Evolutionary conservation across 345 rosid genomes (phyloP).

Genomic region (Hevea brasiliensis): DNA sequence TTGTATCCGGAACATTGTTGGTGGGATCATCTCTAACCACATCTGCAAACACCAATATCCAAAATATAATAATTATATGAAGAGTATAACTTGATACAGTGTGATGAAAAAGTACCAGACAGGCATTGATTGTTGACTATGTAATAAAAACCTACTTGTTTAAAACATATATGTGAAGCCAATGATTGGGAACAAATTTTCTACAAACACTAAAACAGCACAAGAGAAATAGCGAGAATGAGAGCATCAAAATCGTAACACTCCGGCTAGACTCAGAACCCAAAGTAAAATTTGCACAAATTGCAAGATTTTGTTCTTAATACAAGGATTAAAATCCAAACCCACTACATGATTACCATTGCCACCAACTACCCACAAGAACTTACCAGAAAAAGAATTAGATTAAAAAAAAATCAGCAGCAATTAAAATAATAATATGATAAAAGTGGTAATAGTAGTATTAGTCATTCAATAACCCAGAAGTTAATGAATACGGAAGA

Average conservation of each 20-base stretch:
- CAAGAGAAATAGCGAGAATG: background rate
- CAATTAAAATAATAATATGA: background rate
- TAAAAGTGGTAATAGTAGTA: background rate
- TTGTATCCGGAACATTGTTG: constrained; percentile 87
- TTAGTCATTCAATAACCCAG: background rate
- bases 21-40: constrained; percentile 90
- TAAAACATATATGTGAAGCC: background rate
- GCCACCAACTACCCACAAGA: background rate
- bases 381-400: no score
- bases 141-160: background rate
- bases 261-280: background rate
- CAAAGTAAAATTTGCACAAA: background rate
- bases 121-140: background rate
- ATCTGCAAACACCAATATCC: constrained; percentile 51
- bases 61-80: background rate
- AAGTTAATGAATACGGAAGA: background rate
- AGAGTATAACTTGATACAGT: background rate
- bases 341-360: background rate
- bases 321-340: background rate
- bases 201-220: background rate
- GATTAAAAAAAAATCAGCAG: background rate
- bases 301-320: background rate
- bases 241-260: background rate
- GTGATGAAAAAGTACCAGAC: background rate
- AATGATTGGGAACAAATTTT: background rate